Conservation (phyloP, 768 basidiomycete species). For the Lactarius pseudohatsudake region DNA sequence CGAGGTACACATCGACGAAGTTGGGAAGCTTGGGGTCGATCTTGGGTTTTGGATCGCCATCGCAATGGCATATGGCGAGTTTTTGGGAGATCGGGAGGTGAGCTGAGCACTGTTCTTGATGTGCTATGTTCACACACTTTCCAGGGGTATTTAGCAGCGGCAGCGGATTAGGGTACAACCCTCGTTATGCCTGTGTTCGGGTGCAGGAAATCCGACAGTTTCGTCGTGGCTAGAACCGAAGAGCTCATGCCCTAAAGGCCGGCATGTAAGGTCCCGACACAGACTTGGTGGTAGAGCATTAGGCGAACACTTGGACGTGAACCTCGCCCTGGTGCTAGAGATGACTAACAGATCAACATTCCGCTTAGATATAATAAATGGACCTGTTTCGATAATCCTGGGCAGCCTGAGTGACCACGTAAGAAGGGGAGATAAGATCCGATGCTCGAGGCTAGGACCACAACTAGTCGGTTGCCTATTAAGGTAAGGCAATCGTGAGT, state of each 20-base stretch:
- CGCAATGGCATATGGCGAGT: constrained; percentile 73
- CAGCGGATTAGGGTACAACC: constrained; percentile 30
- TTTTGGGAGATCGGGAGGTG: constrained; percentile 76
- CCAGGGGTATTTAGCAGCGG: constrained; percentile 38
- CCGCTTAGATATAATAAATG: background rate
- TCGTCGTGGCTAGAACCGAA: background rate
- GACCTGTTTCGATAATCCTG: background rate
- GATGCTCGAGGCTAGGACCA: constrained; percentile 3
- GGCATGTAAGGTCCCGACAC: background rate
- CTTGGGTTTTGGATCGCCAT: constrained; percentile 77
- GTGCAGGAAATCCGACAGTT: constrained; percentile 1
- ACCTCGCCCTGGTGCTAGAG: background rate
- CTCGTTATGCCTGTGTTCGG: background rate
- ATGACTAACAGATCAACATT: background rate
- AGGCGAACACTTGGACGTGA: background rate
- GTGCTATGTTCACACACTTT: constrained; percentile 5
- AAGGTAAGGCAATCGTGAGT: background rate
- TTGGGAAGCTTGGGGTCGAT: constrained; percentile 63
- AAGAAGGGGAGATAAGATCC: background rate
- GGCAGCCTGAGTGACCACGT: background rate
- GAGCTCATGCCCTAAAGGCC: background rate
- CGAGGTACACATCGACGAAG: constrained; percentile 59
- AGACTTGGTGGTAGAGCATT: background rate
- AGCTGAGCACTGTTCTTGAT: constrained; percentile 30
- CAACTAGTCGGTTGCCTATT: constrained; percentile 12